Conservation (phyloP, 2,329 filamentous ascomycete genomes). For the Sclerotinia glacialis region DNA sequence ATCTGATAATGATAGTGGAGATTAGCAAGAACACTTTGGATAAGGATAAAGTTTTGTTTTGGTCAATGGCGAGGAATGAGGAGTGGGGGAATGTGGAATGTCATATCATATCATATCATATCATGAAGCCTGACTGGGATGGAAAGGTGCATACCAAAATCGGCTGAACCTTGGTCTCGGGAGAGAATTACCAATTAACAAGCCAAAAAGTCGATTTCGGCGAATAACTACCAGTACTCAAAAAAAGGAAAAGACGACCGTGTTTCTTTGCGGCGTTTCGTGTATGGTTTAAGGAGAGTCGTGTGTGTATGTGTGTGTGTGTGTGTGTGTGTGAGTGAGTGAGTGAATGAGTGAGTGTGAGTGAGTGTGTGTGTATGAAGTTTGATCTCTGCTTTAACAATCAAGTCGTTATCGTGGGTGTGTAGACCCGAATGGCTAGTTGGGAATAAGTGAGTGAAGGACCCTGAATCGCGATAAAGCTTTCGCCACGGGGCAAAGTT, state of each 20-base stretch:
- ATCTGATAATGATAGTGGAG: slow-evolving; percentile 17
- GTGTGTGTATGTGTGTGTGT: neutral
- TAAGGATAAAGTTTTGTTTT: slow-evolving; percentile 19
- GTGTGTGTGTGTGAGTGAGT: neutral
- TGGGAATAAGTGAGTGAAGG: neutral
- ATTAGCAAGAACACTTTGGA: slow-evolving; percentile 21
- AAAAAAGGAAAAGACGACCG: neutral
- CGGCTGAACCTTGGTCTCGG: slow-evolving; percentile 20
- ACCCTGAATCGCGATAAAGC: slow-evolving; percentile 10
- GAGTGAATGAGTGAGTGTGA: too few relatives aligned
- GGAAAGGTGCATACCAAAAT: slow-evolving; percentile 11
- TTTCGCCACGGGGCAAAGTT: slow-evolving; percentile 13
- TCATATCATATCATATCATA: slow-evolving; percentile 1
- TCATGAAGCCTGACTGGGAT: slow-evolving; percentile 13
- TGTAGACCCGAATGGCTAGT: neutral
- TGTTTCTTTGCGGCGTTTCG: slow-evolving; percentile 1
- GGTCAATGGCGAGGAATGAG: slow-evolving; percentile 6
- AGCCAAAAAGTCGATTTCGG: neutral
- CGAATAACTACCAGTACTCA: neutral
- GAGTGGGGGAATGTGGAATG: slow-evolving; percentile 18
- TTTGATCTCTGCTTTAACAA: neutral
- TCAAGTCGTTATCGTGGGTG: neutral
- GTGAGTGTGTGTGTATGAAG: neutral
- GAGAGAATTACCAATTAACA: slow-evolving; percentile 14
- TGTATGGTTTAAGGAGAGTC: neutral